Evolutionary conservation across 306 rosid species (phyloP).

Genomic region (Luffa aegyptiaca): DNA sequence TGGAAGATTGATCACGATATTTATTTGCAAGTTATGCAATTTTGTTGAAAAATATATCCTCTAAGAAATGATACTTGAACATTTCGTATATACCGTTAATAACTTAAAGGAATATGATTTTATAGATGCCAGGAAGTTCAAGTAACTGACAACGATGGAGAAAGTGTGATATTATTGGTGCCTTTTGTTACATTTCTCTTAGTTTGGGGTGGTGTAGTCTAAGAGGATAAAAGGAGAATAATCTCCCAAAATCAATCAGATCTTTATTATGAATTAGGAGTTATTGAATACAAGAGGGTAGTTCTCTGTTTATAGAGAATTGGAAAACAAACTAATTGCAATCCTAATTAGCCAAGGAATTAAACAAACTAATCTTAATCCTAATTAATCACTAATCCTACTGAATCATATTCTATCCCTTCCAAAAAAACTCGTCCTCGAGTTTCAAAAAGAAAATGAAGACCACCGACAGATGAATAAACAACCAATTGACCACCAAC

Average conservation of each 20-base stretch:
- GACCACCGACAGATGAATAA: background rate
- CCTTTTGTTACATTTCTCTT: background rate
- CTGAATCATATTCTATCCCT: no score
- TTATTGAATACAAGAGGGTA: no score
- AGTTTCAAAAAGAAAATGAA: background rate
- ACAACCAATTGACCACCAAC: background rate
- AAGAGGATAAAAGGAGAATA: no score
- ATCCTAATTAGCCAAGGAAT: no score
- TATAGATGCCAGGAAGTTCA: background rate
- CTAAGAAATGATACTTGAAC: background rate
- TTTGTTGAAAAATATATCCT: background rate
- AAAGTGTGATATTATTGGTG: background rate
- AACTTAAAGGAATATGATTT: background rate
- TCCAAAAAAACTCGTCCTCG: no score
- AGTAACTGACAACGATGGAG: background rate
- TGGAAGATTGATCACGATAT: background rate
- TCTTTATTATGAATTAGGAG: no score
- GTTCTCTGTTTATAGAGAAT: no score
- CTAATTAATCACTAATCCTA: no score
- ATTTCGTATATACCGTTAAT: background rate
- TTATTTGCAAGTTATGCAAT: background rate
- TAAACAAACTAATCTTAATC: no score
- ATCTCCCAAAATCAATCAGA: no score
- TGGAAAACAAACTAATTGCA: no score
- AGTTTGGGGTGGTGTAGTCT: background rate